Evolutionary conservation across 257 asterid species (phyloP).

Genomic region (Solanum lycopersicoides): DNA sequence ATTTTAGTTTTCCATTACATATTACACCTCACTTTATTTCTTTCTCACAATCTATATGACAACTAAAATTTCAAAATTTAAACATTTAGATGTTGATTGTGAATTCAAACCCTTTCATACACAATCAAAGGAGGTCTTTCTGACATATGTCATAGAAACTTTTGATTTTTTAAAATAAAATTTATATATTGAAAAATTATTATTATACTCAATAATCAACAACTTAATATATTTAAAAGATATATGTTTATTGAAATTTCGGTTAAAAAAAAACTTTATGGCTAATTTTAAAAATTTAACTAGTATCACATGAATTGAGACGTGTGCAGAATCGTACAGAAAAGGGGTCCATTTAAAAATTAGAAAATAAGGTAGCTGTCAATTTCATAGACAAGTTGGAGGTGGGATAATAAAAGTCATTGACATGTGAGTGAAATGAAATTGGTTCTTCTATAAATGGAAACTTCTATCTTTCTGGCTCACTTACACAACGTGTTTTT

Average conservation of each 20-base stretch:
- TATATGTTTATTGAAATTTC: too few relatives aligned
- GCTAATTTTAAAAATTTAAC: background rate
- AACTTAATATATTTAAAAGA: too few relatives aligned
- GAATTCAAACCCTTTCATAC: background rate
- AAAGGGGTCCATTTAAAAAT: conserved; percentile 18
- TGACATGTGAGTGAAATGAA: conserved; percentile 44
- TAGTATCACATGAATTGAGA: background rate
- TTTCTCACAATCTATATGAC: background rate
- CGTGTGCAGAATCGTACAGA: background rate
- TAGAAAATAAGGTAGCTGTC: conserved; percentile 40
- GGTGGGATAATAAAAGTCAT: conserved; percentile 20
- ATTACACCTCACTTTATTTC: background rate
- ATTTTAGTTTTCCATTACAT: background rate
- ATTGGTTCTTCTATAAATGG: conserved; percentile 32
- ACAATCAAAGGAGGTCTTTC: too few relatives aligned
- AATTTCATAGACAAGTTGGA: conserved; percentile 45
- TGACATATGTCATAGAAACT: background rate
- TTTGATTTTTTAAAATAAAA: too few relatives aligned
- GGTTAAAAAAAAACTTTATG: accelerated
- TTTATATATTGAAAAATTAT: too few relatives aligned
- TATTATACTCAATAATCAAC: too few relatives aligned
- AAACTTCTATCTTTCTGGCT: conserved; percentile 7
- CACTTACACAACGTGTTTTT: background rate
- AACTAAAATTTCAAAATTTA: too few relatives aligned
- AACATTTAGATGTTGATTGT: background rate